Percentiles rank a stretch among this genome's conserved stretches.
Conservation (phyloP, 2,329 filamentous ascomycete species). For the Microsporum canis region DNA sequence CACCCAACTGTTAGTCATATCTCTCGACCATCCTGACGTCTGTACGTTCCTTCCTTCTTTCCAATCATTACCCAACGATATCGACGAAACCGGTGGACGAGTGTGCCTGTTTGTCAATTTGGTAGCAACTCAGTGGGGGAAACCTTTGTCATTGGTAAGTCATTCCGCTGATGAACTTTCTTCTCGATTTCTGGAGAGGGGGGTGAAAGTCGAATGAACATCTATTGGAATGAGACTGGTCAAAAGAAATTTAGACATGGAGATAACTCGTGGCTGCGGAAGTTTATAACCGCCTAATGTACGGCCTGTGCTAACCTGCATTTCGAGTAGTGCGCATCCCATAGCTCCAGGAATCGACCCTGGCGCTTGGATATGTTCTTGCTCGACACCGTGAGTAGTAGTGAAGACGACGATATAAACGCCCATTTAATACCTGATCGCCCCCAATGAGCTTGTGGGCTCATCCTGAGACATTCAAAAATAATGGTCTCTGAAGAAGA, state of each 20-base stretch:
- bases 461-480: neutral
- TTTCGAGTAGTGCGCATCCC: neutral
- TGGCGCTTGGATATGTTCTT: slow-evolving; percentile 13
- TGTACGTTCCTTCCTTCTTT: neutral
- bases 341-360: neutral
- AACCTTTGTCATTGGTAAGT: neutral
- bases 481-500: slow-evolving; percentile 12
- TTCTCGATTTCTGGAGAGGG: neutral
- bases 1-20: neutral
- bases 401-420: slow-evolving; percentile 13
- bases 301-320: neutral
- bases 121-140: neutral
- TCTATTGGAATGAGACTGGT: neutral
- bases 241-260: neutral
- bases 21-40: neutral
- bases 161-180: neutral
- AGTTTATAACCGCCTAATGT: neutral
- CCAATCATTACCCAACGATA: neutral
- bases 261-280: neutral
- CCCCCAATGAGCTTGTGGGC: slow-evolving; percentile 11
- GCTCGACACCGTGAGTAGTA: slow-evolving; percentile 9
- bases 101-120: neutral
- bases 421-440: neutral
- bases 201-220: neutral
- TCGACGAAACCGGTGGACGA: neutral